phyloP scores from a whole-genome alignment of 176 grass and related monocot genomes.

The Rhipidocladum racemiflorum region DNA sequence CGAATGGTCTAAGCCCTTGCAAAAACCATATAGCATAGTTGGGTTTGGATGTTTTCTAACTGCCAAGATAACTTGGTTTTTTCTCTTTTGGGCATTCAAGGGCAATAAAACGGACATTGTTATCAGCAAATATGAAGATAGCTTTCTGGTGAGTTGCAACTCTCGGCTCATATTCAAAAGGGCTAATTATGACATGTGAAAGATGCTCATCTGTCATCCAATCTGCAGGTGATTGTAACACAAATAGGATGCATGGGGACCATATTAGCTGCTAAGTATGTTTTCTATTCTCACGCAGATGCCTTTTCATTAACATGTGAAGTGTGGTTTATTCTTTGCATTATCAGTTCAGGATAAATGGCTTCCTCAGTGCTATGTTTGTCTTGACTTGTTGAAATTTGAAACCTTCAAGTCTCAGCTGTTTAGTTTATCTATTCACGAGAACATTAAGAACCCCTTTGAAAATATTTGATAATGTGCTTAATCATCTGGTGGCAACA shows the following conservation, averaged over 20 bases:
- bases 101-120: conserved; percentile 81
- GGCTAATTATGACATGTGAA: not conserved
- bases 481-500: not conserved
- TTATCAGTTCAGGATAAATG: not conserved
- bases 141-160: conserved; percentile 61
- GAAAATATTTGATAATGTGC: not conserved
- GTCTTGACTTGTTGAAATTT: not conserved
- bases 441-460: not conserved
- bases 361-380: not conserved
- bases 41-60: not conserved
- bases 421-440: not conserved
- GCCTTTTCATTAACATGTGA: not conserved
- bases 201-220: conserved; percentile 22
- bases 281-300: conserved; percentile 21
- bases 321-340: conserved; percentile 12
- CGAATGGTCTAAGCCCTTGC: not conserved
- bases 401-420: not conserved
- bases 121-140: conserved; percentile 78
- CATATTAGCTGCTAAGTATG: conserved; percentile 77
- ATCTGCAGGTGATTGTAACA: conserved; percentile 75
- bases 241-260: conserved; percentile 96
- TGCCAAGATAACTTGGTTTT: conserved; percentile 14
- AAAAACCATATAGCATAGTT: not conserved
- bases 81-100: conserved; percentile 36
- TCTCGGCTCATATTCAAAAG: not conserved